A percentile compares a stretch with the other conserved stretches of the same genome.
These are phyloP conservation scores for Prunus armeniaca DNA, from an alignment of 306 rosid genomes.

Conservation along the genomic window DNA sequence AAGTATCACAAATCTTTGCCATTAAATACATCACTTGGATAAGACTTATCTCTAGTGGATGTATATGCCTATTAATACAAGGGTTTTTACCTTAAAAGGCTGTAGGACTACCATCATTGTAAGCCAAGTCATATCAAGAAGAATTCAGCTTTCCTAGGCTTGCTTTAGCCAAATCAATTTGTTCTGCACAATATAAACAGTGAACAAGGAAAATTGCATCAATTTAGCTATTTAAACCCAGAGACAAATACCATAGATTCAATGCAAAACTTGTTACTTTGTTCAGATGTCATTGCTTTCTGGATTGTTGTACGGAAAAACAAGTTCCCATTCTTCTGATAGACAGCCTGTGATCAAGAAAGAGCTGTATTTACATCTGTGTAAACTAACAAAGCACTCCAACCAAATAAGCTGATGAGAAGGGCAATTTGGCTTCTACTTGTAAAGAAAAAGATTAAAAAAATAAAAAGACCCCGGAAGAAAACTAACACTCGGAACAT, in stretches of 20 bases:
- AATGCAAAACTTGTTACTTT: slow-evolving; percentile 44
- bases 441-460: background rate
- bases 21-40: background rate
- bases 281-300: slow-evolving; percentile 56
- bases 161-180: slow-evolving; percentile 56
- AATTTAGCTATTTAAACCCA: background rate
- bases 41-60: background rate
- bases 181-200: slow-evolving; percentile 35
- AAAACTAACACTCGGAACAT: no score
- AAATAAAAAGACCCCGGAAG: no score
- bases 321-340: slow-evolving; percentile 63
- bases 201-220: slow-evolving; percentile 1
- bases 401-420: background rate
- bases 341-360: slow-evolving; percentile 48
- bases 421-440: background rate
- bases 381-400: background rate
- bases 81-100: background rate
- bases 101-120: background rate
- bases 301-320: slow-evolving; percentile 61
- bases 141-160: slow-evolving; percentile 46
- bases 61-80: background rate
- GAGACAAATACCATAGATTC: background rate
- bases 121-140: slow-evolving; percentile 22
- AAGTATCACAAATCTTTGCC: background rate
- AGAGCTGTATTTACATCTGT: background rate